Conservation (phyloP, 805 yeast genomes). For the Kodamaea kaohsiungensis region DNA sequence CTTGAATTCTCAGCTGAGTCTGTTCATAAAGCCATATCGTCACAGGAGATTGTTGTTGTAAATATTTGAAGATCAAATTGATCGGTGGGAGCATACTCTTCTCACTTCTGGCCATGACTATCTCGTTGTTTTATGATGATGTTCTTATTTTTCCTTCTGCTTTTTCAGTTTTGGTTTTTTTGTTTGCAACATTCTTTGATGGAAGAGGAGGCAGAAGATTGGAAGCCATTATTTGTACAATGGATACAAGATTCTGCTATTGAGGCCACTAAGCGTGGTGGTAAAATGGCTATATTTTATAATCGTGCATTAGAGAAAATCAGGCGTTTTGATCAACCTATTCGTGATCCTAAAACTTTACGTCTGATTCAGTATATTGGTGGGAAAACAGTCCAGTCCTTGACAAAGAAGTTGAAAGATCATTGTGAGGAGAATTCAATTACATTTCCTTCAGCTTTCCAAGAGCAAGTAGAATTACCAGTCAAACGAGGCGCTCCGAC, state of each 20-base stretch:
- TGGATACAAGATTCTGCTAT: conserved; percentile 61
- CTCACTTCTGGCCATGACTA: conserved; percentile 19
- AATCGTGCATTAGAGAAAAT: conserved; percentile 58
- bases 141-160: background rate
- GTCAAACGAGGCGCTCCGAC: background rate
- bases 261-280: conserved; percentile 47
- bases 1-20: conserved; percentile 71
- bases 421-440: conserved; percentile 61
- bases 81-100: conserved; percentile 78
- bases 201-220: conserved; percentile 25
- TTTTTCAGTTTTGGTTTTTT: background rate
- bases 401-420: conserved; percentile 46
- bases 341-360: conserved; percentile 60
- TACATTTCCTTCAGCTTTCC: conserved; percentile 42
- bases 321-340: conserved; percentile 41
- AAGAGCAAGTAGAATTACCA: background rate
- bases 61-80: conserved; percentile 80
- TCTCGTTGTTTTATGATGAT: background rate
- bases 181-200: background rate
- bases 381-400: conserved; percentile 55
- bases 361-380: conserved; percentile 68
- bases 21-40: conserved; percentile 92
- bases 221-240: conserved; percentile 51
- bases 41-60: conserved; percentile 80
- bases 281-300: conserved; percentile 55